Evolutionary conservation across 2,329 filamentous ascomycete genomes (phyloP).

Genomic region (Ophiocordyceps polyrhachis-furcata): DNA sequence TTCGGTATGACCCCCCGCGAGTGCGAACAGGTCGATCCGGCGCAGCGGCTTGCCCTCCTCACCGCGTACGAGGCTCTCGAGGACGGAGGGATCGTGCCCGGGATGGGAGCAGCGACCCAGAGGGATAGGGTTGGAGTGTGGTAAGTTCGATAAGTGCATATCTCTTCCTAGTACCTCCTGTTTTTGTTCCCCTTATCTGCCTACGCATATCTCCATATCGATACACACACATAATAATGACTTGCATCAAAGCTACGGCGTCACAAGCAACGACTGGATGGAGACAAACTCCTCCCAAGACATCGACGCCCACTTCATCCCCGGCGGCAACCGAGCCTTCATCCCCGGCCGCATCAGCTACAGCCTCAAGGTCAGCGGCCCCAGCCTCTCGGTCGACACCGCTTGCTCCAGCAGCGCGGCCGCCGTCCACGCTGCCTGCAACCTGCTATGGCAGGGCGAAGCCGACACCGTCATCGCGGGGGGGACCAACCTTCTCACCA

Average conservation of each 20-base stretch:
- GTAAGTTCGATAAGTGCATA: too few species aligned
- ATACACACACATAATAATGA: too few species aligned
- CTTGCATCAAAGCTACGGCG: constrained; percentile 35
- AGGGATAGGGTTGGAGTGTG: constrained; percentile 43
- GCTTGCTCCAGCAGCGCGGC: constrained; percentile 59
- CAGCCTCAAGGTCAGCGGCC: constrained; percentile 58
- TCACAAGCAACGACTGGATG: constrained; percentile 59
- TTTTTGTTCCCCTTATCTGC: too few species aligned
- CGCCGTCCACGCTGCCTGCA: constrained; percentile 51
- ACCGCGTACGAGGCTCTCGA: constrained; percentile 53
- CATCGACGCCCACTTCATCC: constrained; percentile 38
- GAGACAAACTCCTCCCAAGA: constrained; percentile 57
- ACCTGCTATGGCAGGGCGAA: constrained; percentile 49
- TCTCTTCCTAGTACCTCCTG: too few species aligned
- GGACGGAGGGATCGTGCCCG: constrained; percentile 44
- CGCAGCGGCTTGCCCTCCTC: constrained; percentile 43
- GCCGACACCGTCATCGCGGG: constrained; percentile 69
- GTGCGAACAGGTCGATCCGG: constrained; percentile 40
- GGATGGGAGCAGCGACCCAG: constrained; percentile 46
- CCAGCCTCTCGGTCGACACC: constrained; percentile 54
- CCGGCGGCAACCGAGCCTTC: constrained; percentile 21
- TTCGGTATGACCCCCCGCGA: constrained; percentile 58
- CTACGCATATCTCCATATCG: too few species aligned
- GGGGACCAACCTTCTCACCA: constrained; percentile 42
- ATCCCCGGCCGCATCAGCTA: constrained; percentile 32